Percentiles rank a stretch among this genome's conserved stretches.
Evolutionary conservation across 148 eudicot species (phyloP).

Genomic region (Drosera capensis): DNA sequence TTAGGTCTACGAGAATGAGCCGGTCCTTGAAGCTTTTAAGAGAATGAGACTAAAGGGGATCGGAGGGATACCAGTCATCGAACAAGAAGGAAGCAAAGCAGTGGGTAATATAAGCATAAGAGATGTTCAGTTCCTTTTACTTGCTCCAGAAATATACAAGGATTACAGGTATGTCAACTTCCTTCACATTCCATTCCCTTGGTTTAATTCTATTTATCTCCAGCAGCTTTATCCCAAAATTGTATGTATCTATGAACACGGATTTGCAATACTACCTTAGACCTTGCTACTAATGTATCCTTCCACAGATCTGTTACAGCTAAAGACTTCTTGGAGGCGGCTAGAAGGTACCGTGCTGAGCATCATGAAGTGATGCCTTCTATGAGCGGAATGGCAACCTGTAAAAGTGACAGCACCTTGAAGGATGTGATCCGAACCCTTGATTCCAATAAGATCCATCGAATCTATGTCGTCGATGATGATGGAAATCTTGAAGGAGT

Average conservation of each 20-base stretch:
- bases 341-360: slow-evolving; percentile 50
- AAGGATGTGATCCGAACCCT: slow-evolving; percentile 66
- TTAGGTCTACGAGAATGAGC: slow-evolving; percentile 78
- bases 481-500: slow-evolving; percentile 57
- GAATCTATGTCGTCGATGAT: slow-evolving; percentile 73
- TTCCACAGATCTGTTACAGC: slow-evolving; percentile 75
- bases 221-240: too few relatives aligned
- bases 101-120: slow-evolving; percentile 85
- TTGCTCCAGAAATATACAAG: slow-evolving; percentile 82
- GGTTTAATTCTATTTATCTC: too few relatives aligned
- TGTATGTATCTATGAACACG: too few relatives aligned
- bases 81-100: slow-evolving; percentile 56
- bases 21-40: slow-evolving; percentile 83
- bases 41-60: slow-evolving; percentile 73
- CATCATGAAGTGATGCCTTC: slow-evolving; percentile 29
- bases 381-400: slow-evolving; percentile 50
- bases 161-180: slow-evolving; percentile 71
- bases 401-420: slow-evolving; percentile 42
- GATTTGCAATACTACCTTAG: not conserved
- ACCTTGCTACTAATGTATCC: not conserved
- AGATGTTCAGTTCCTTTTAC: slow-evolving; percentile 78
- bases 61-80: slow-evolving; percentile 79
- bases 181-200: slow-evolving; percentile 1
- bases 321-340: slow-evolving; percentile 69
- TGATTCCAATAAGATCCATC: slow-evolving; percentile 57